phyloP scores from a whole-genome alignment of 176 grass and related monocot genomes.

The Carex pumila region DNA sequence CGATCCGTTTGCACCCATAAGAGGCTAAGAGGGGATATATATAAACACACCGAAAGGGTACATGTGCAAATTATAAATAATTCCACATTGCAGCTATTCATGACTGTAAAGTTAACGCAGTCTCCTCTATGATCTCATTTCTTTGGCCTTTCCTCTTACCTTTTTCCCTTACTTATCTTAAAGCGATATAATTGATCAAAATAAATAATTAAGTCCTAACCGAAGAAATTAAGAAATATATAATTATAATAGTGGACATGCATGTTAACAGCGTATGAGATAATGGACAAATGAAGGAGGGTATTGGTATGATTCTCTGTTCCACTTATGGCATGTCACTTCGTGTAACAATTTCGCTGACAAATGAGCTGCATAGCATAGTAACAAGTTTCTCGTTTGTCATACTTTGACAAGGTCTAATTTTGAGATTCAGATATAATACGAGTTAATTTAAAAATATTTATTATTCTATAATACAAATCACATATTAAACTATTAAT shows the following conservation, averaged over 20 bases:
- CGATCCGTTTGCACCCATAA: no score
- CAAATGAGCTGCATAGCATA: not conserved
- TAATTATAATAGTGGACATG: not conserved
- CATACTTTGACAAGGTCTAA: not conserved
- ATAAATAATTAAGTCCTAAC: not conserved
- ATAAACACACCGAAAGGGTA: no score
- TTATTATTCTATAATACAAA: not conserved
- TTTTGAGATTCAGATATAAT: not conserved
- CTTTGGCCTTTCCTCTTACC: not conserved
- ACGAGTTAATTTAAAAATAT: not conserved
- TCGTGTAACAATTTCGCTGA: not conserved
- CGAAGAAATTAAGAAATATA: not conserved
- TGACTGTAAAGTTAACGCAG: not conserved
- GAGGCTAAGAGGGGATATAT: no score
- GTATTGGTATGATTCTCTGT: not conserved
- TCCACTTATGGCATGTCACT: not conserved
- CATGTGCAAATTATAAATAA: not conserved
- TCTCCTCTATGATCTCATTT: not conserved
- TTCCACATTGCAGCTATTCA: not conserved
- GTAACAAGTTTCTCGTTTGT: not conserved
- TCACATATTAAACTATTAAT: no score
- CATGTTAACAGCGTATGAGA: no score
- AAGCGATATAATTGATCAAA: not conserved
- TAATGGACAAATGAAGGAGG: not conserved
- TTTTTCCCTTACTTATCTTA: not conserved